These are phyloP conservation scores for Aspergillus carlsbadensis DNA, from an alignment of 495 filamentous ascomycete species.

Conservation along the genomic window DNA sequence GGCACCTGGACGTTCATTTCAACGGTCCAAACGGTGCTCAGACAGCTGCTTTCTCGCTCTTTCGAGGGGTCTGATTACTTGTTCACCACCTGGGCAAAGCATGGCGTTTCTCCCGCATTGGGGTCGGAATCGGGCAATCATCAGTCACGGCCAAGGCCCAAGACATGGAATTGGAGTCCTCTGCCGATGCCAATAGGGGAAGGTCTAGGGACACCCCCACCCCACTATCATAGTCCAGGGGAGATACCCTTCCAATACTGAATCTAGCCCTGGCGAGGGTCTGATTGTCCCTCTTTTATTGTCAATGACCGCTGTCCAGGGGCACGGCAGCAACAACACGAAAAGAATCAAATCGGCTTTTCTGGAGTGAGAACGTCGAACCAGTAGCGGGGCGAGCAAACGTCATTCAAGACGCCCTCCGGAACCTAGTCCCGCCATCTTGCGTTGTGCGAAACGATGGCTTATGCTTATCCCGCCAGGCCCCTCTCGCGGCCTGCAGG, in stretches of 20 bases:
- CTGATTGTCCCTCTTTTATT: background rate
- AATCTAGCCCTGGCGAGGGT: slow-evolving; percentile 1
- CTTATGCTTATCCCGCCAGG: background rate
- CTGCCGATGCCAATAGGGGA: slow-evolving; percentile 8
- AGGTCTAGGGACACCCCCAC: slow-evolving; percentile 5
- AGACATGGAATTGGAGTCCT: slow-evolving; percentile 2
- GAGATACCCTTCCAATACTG: slow-evolving; percentile 7
- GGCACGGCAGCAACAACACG: background rate
- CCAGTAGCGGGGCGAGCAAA: background rate
- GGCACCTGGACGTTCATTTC: slow-evolving; percentile 12
- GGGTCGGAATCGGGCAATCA: background rate
- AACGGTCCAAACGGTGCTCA: slow-evolving; percentile 3
- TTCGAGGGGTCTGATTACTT: background rate
- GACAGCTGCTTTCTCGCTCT: background rate
- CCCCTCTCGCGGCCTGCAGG: background rate
- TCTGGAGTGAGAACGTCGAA: background rate
- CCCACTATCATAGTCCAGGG: slow-evolving; percentile 6
- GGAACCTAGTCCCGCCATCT: slow-evolving; percentile 8
- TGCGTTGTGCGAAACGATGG: background rate
- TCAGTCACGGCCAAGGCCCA: background rate
- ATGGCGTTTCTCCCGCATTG: background rate
- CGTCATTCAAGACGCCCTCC: background rate
- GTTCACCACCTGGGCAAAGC: background rate
- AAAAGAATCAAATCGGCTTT: background rate
- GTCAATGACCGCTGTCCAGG: background rate